Percentiles rank a stretch among this genome's conserved stretches.
phyloP scores from a whole-genome alignment of 257 asterid species.

The Nicotiana undulata region DNA sequence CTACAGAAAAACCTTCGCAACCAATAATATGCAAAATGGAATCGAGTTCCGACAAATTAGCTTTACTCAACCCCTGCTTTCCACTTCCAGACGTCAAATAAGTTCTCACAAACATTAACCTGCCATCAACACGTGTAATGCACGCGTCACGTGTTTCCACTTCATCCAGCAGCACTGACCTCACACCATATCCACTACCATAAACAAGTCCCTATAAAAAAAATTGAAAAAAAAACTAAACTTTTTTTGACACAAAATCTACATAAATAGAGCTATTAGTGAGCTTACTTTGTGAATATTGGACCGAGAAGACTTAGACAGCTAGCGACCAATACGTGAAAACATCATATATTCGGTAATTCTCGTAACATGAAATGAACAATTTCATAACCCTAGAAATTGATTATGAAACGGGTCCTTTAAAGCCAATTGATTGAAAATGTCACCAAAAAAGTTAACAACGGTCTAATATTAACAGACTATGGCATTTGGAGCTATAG shows the following conservation, averaged over 20 bases:
- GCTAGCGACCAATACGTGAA: slow-evolving; percentile 46
- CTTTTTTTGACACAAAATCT: not conserved
- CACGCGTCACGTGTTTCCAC: slow-evolving; percentile 19
- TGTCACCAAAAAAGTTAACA: not conserved
- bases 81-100: slow-evolving; percentile 50
- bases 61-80: slow-evolving; percentile 18
- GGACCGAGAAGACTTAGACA: slow-evolving; percentile 34
- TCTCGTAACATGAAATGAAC: slow-evolving; percentile 23
- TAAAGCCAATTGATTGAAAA: not conserved
- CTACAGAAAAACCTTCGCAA: slow-evolving; percentile 54
- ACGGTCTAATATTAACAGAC: not conserved
- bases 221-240: not conserved
- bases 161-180: slow-evolving; percentile 25
- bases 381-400: slow-evolving; percentile 8
- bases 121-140: slow-evolving; percentile 22
- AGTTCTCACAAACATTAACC: slow-evolving; percentile 36
- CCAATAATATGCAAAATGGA: slow-evolving; percentile 24
- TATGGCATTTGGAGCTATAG: not conserved
- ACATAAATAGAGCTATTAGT: not conserved
- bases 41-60: slow-evolving; percentile 21
- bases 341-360: slow-evolving; percentile 28
- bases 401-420: not conserved
- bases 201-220: not conserved
- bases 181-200: slow-evolving; percentile 28
- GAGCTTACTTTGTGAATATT: slow-evolving; percentile 28